These are phyloP conservation scores for Volvox carteri DNA, from an alignment of 163 green algal genomes.

Conservation along the genomic window DNA sequence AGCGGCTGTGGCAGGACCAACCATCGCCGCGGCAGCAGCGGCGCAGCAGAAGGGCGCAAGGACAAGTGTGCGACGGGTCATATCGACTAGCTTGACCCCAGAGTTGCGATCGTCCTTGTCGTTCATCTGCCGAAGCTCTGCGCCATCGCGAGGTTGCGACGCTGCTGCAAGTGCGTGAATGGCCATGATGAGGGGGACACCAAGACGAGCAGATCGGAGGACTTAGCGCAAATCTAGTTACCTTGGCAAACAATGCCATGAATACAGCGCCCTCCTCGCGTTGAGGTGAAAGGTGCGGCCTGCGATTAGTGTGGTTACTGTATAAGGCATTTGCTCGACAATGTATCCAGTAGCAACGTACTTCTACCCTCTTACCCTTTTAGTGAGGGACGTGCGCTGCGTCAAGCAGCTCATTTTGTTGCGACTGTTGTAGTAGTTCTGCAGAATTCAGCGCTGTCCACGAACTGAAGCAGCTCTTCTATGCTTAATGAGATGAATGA, in stretches of 20 bases:
- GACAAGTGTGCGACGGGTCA: conserved; percentile 37
- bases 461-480: too few relatives aligned
- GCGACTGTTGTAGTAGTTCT: background rate
- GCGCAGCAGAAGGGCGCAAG: conserved; percentile 37
- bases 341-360: too few relatives aligned
- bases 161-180: conserved; percentile 9
- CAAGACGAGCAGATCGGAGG: background rate
- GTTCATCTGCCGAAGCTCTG: background rate
- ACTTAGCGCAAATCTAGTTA: background rate
- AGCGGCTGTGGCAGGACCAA: background rate
- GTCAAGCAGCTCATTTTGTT: conserved; percentile 14
- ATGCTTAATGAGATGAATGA: too few relatives aligned
- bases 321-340: background rate
- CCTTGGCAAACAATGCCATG: conserved; percentile 34
- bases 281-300: conserved; percentile 8
- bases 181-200: background rate
- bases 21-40: background rate
- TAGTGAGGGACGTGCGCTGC: background rate
- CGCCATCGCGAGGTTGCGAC: conserved; percentile 8
- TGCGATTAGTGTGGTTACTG: conserved; percentile 28
- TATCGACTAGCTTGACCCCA: conserved; percentile 17
- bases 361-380: background rate
- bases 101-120: background rate
- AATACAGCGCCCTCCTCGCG: background rate
- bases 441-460: background rate